A percentile compares a stretch with the other conserved stretches of the same genome.
phyloP scores from a whole-genome alignment of 2,329 filamentous ascomycete species.

The Pestalotiopsis sp. region DNA sequence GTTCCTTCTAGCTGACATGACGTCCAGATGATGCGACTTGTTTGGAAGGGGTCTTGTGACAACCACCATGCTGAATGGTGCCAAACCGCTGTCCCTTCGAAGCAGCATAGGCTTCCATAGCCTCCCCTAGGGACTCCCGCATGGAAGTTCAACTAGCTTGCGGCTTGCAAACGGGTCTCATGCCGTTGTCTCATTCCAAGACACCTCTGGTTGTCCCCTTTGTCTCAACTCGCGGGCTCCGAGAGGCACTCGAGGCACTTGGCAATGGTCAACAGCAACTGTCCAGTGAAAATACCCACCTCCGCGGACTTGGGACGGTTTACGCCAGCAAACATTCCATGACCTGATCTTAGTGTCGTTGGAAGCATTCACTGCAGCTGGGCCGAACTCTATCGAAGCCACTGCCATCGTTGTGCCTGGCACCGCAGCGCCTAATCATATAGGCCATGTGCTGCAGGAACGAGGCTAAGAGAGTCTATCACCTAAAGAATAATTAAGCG shows the following conservation, averaged over 20 bases:
- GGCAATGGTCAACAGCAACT: neutral
- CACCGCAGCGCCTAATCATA: neutral
- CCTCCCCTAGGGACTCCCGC: neutral
- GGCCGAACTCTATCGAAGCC: neutral
- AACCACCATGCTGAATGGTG: too few species aligned
- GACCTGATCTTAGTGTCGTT: neutral
- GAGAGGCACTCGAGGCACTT: neutral
- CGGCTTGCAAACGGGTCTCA: neutral
- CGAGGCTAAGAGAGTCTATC: neutral
- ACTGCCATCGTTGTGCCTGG: neutral
- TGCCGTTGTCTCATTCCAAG: neutral
- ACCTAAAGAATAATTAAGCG: neutral
- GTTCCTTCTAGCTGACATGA: too few species aligned
- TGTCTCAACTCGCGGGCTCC: neutral
- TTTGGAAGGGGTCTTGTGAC: too few species aligned
- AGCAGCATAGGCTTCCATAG: neutral
- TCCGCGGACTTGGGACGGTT: slow-evolving; percentile 2
- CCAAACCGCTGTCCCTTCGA: too few species aligned
- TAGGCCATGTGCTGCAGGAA: neutral
- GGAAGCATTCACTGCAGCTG: neutral
- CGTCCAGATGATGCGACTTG: too few species aligned
- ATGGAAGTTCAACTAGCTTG: neutral
- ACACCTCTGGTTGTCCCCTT: neutral
- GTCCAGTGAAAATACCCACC: too few species aligned
- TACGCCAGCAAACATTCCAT: neutral